phyloP scores from a whole-genome alignment of 345 rosid species.

The Mercurialis annua region DNA sequence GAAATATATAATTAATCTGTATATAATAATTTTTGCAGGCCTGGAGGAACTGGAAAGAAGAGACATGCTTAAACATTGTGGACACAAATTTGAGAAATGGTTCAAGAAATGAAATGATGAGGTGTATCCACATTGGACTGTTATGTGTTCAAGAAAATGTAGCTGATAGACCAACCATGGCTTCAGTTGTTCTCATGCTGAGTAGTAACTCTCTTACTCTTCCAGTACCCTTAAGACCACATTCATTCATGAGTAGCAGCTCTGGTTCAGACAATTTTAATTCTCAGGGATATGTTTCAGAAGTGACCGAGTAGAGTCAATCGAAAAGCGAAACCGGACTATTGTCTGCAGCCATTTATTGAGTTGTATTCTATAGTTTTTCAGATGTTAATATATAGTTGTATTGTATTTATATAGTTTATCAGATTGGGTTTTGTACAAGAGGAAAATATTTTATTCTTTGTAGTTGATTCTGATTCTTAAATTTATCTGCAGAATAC shows the following conservation, averaged over 20 bases:
- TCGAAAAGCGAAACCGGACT: too few species aligned
- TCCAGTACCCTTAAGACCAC: slow-evolving; percentile 38
- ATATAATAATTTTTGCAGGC: slow-evolving; percentile 30
- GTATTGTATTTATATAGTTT: too few species aligned
- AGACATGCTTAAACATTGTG: slow-evolving; percentile 23
- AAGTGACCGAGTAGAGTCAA: too few species aligned
- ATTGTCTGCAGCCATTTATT: too few species aligned
- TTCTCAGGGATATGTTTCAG: neutral
- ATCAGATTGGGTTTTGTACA: too few species aligned
- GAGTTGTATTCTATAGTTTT: too few species aligned
- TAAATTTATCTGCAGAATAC: too few species aligned
- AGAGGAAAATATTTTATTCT: too few species aligned
- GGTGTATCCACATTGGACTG: slow-evolving; percentile 54
- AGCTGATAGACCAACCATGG: slow-evolving; percentile 44
- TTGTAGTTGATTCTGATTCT: too few species aligned
- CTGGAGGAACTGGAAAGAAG: slow-evolving; percentile 57
- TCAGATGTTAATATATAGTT: too few species aligned
- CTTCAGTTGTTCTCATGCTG: slow-evolving; percentile 44
- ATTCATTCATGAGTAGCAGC: slow-evolving; percentile 27
- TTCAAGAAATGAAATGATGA: slow-evolving; percentile 32
- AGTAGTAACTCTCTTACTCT: slow-evolving; percentile 37
- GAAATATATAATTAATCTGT: too few species aligned
- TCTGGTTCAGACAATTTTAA: neutral
- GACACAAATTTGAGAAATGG: slow-evolving; percentile 32
- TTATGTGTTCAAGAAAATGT: slow-evolving; percentile 54